Evolutionary conservation across 257 asterid species (phyloP).

Genomic region (Buddleja alternifolia): DNA sequence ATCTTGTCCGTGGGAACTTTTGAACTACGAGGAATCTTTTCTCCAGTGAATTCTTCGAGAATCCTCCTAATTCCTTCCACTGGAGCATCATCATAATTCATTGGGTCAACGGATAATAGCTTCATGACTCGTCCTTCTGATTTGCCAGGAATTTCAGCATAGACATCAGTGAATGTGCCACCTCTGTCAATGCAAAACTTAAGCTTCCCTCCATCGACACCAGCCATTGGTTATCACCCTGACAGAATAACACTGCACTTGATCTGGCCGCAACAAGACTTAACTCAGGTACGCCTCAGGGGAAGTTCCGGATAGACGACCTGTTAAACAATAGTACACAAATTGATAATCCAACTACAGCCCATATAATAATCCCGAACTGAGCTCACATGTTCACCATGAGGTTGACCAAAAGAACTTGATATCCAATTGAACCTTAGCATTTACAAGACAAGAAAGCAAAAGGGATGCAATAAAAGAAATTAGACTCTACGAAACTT

Average conservation of each 20-base stretch:
- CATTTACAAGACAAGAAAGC: too few species aligned
- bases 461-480: too few species aligned
- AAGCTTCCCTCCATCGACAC: constrained; percentile 58
- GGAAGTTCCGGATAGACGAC: constrained; percentile 19
- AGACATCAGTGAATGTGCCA: constrained; percentile 96
- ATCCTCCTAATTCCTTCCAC: constrained; percentile 95
- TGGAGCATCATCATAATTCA: constrained; percentile 94
- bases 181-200: constrained; percentile 95
- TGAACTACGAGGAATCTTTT: constrained; percentile 67
- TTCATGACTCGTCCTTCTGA: constrained; percentile 90
- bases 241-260: constrained; percentile 2
- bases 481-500: too few species aligned
- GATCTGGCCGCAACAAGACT: constrained; percentile 6
- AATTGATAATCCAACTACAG: too few species aligned
- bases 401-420: too few species aligned
- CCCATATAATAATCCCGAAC: too few species aligned
- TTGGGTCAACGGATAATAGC: constrained; percentile 90
- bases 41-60: constrained; percentile 80
- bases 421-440: too few species aligned
- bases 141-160: constrained; percentile 89
- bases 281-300: constrained; percentile 15
- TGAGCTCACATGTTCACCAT: too few species aligned
- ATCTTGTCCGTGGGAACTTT: constrained; percentile 90
- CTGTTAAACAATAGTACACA: constrained; percentile 33
- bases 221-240: constrained; percentile 52